A percentile compares a stretch with the other conserved stretches of the same genome.
Evolutionary conservation across 352 stramenopile species (phyloP).

Genomic region (Phytophthora litchii): DNA sequence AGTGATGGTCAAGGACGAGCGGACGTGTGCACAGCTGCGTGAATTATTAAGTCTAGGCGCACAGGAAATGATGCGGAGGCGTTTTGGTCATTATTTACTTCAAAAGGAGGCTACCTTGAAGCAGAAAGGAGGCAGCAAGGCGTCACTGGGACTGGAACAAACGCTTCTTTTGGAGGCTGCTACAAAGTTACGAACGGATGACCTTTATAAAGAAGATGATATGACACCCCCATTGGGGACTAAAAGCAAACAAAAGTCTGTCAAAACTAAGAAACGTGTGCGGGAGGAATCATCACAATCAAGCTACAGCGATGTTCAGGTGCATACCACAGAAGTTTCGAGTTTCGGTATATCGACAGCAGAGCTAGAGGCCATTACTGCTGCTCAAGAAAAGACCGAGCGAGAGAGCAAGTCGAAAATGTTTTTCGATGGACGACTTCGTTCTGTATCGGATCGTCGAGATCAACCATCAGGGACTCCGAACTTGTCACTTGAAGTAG

Average conservation of each 20-base stretch:
- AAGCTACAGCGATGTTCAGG: conserved; percentile 34
- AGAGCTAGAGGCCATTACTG: conserved; percentile 61
- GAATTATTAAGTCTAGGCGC: conserved; percentile 84
- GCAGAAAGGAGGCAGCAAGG: conserved; percentile 52
- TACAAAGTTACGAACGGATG: conserved; percentile 50
- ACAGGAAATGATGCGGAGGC: conserved; percentile 79
- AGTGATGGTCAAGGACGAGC: conserved; percentile 91
- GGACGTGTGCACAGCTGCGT: conserved; percentile 83
- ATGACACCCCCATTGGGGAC: not conserved
- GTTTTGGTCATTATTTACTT: conserved; percentile 84
- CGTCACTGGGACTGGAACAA: conserved; percentile 64
- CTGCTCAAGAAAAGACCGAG: conserved; percentile 31
- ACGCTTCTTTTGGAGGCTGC: conserved; percentile 63
- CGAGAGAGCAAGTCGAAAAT: conserved; percentile 28
- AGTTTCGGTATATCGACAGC: conserved; percentile 78
- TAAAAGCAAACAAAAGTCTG: conserved; percentile 27
- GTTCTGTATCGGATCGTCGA: conserved; percentile 10
- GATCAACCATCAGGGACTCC: conserved; percentile 27
- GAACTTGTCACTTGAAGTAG: conserved; percentile 54
- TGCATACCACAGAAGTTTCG: conserved; percentile 51
- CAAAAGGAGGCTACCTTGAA: conserved; percentile 65
- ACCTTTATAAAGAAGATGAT: conserved; percentile 43
- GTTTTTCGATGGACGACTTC: conserved; percentile 26
- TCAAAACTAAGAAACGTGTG: conserved; percentile 41
- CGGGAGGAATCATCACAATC: conserved; percentile 25